Conservation (phyloP, 163 green algal genomes). For the Prototheca cutis region DNA sequence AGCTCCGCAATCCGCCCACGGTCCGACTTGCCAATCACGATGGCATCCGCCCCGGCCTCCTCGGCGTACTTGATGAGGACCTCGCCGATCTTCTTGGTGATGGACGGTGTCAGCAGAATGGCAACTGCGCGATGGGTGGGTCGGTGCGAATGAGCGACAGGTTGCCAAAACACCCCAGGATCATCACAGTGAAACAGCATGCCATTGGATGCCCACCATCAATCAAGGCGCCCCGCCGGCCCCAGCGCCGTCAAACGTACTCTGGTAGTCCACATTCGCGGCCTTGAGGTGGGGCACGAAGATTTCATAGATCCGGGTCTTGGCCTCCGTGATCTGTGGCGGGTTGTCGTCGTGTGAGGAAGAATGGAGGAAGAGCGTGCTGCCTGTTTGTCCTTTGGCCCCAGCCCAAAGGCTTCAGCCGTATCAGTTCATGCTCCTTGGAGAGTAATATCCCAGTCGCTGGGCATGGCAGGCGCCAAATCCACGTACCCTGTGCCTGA, state of each 20-base stretch:
- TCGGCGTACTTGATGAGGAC: not conserved
- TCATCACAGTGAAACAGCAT: too few relatives aligned
- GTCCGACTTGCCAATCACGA: constrained; percentile 1
- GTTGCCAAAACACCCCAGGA: not conserved
- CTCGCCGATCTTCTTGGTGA: not conserved
- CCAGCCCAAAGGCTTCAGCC: not conserved
- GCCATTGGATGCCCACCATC: too few relatives aligned
- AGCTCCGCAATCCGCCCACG: not conserved
- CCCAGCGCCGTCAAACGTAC: not conserved
- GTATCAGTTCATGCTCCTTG: too few relatives aligned
- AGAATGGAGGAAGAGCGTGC: too few relatives aligned
- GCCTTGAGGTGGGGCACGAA: not conserved
- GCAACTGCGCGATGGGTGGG: not conserved
- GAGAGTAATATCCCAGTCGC: too few relatives aligned
- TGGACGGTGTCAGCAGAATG: not conserved
- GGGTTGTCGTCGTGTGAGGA: not conserved
- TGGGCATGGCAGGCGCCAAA: too few relatives aligned
- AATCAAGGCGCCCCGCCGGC: too few relatives aligned
- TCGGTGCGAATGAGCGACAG: too few relatives aligned
- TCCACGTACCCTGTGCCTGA: too few relatives aligned
- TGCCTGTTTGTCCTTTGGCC: too few relatives aligned
- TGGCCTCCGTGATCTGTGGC: not conserved
- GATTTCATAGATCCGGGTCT: not conserved
- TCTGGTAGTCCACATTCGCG: not conserved
- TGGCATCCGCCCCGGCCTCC: not conserved